These are phyloP conservation scores for Epichloe sylvatica DNA, from an alignment of 2,329 filamentous ascomycete genomes.

Conservation along the genomic window DNA sequence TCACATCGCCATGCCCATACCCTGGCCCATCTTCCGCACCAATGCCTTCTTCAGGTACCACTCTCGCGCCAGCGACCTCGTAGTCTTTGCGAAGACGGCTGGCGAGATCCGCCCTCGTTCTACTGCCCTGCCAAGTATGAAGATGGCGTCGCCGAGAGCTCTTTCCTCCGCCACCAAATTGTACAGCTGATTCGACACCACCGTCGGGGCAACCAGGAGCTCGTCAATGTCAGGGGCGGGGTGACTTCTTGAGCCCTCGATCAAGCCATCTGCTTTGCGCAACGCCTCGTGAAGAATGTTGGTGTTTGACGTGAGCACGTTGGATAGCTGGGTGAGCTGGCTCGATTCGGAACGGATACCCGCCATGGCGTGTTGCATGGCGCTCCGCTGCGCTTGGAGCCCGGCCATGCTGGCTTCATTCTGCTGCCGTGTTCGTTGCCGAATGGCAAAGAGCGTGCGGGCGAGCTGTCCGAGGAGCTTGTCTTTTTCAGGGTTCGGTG, in stretches of 20 bases:
- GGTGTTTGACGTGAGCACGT: slow-evolving; percentile 62
- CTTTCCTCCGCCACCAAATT: slow-evolving; percentile 77
- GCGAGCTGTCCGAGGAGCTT: slow-evolving; percentile 67
- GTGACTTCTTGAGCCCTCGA: slow-evolving; percentile 56
- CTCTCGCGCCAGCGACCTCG: slow-evolving; percentile 59
- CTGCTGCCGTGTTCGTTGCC: slow-evolving; percentile 54
- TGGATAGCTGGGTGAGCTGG: slow-evolving; percentile 55
- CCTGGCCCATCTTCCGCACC: slow-evolving; percentile 60
- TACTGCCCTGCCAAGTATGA: slow-evolving; percentile 61
- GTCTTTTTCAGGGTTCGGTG: slow-evolving; percentile 92
- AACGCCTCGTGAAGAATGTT: slow-evolving; percentile 65
- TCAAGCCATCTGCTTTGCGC: slow-evolving; percentile 62
- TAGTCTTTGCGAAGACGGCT: slow-evolving; percentile 66
- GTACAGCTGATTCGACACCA: slow-evolving; percentile 88
- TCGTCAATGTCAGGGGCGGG: slow-evolving; percentile 72
- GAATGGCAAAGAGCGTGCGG: slow-evolving; percentile 51
- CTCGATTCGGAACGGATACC: slow-evolving; percentile 61
- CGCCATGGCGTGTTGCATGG: slow-evolving; percentile 56
- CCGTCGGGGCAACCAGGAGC: slow-evolving; percentile 80
- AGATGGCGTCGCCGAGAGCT: slow-evolving; percentile 74
- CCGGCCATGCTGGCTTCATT: slow-evolving; percentile 62
- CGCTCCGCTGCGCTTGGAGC: slow-evolving; percentile 62
- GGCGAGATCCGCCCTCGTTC: slow-evolving; percentile 58
- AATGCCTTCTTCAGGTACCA: slow-evolving; percentile 76
- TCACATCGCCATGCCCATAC: slow-evolving; percentile 50